These are phyloP conservation scores for Colletotrichum ledebouriae DNA, from an alignment of 2,329 filamentous ascomycete genomes.

Conservation along the genomic window DNA sequence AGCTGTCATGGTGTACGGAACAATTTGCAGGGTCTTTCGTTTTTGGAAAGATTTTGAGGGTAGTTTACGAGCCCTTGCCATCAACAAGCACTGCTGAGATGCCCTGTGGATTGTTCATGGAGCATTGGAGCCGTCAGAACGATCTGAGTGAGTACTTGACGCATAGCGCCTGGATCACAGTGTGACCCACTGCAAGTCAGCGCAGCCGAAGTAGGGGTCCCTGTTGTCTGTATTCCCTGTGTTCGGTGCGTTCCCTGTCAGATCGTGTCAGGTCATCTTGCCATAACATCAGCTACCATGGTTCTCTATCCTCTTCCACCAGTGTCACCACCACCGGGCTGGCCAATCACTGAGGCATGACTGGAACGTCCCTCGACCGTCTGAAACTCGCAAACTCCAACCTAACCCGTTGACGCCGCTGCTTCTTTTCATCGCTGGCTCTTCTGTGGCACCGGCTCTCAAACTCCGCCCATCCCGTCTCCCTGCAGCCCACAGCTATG, in stretches of 20 bases:
- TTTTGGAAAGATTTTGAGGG: conserved; percentile 32
- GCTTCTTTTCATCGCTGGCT: background rate
- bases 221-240: no score
- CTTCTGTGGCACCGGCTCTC: background rate
- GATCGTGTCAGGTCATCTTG: conserved; percentile 30
- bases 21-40: conserved; percentile 21
- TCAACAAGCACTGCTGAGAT: no score
- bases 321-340: no score
- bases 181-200: conserved; percentile 19
- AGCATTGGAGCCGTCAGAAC: background rate
- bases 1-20: conserved; percentile 13
- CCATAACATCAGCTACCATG: background rate
- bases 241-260: conserved; percentile 19
- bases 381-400: conserved; percentile 33
- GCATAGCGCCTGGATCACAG: conserved; percentile 4
- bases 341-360: conserved; percentile 17
- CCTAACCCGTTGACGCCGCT: conserved; percentile 1
- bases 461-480: conserved; percentile 16
- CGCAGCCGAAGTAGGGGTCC: conserved; percentile 5
- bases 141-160: conserved; percentile 7
- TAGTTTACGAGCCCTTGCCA: background rate
- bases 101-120: no score
- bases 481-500: background rate
- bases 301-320: background rate
- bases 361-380: conserved; percentile 28